Base-by-base conservation (phyloP, 2,329 filamentous ascomycete species). In the Teratosphaeria epicoccoides region DNA sequence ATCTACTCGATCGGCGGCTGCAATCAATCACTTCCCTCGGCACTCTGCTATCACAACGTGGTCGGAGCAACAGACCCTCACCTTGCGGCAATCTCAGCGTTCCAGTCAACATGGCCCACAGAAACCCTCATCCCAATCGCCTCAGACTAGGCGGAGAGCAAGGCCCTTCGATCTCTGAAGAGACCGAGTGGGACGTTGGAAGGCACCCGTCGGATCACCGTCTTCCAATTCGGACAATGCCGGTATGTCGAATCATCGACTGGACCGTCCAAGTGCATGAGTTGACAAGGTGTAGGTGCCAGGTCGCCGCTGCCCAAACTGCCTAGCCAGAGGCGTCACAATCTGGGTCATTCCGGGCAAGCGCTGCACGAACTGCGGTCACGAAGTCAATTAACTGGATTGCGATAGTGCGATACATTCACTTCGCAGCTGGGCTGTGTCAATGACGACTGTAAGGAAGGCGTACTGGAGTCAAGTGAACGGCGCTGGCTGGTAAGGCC, bases 311-410 rank as follows among this genome's bases (percentile, higher is more conserved):
- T 68, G 66, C 53, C 64, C 61, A 10, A 54, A 44, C n/a, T 68
- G 66, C 51, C 53, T 61, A 22, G 26, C 52, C 12, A 59, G 59
- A 48, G 66, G 66, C 23, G 51, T 60, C 49, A 64, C 63, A 2
- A 53, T 64, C 28, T 68, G 63, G 64, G 66, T 68, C 46, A 66
- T 68, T 47, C 60, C 62, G 12, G 66, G 66, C 48, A 68, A 68
- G 58, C 55, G 57, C 44, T 68, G 66, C 51, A 61, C 65, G 24
- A 56, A 62, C 29, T 68, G 66, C 52, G 58, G 61, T n/a, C 61
- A 58, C 23, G 62, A 65, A 49, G 64, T 68, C 48, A 64, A 61
- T 48, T 66, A 51, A 25, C 7, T 9, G 12, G 44, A 17, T 17
- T 14, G 14, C 3, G n/a, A 6, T 17, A 7, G 14, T 17, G 33